phyloP scores from a whole-genome alignment of 2,329 filamentous ascomycete genomes.

The Calonectria crousiana region DNA sequence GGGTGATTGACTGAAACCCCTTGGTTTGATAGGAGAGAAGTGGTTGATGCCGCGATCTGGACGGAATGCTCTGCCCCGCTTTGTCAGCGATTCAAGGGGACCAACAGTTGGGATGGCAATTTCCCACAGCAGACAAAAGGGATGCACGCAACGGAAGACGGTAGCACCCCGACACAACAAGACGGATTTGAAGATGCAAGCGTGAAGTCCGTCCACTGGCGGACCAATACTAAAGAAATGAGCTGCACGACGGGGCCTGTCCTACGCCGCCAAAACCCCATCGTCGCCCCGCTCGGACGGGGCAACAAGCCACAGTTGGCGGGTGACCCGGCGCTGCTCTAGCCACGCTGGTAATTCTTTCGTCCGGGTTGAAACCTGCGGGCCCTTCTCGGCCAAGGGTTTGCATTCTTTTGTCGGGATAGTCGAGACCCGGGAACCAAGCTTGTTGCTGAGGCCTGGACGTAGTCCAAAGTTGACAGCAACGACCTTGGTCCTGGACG shows the following conservation, averaged over 20 bases:
- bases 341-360: slow-evolving; percentile 1
- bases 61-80: slow-evolving; percentile 9
- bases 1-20: neutral
- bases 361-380: neutral
- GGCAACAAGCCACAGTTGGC: slow-evolving; percentile 6
- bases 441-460: neutral
- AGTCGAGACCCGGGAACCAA: neutral
- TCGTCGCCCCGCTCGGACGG: slow-evolving; percentile 10
- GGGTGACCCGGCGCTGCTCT: neutral
- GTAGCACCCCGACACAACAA: neutral
- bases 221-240: slow-evolving; percentile 14
- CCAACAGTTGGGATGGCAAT: slow-evolving; percentile 12
- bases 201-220: slow-evolving; percentile 6
- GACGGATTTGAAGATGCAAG: slow-evolving; percentile 5
- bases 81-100: neutral
- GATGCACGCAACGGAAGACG: neutral
- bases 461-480: neutral
- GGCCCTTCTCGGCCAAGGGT: neutral
- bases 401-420: neutral
- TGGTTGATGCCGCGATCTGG: slow-evolving; percentile 6
- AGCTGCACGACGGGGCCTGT: neutral
- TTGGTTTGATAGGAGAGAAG: neutral
- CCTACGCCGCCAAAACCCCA: slow-evolving; percentile 10
- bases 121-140: slow-evolving; percentile 6
- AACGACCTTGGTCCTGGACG: neutral